Conservation (phyloP, 192 early-diverging fungal genomes). For the Backusella sp. region DNA sequence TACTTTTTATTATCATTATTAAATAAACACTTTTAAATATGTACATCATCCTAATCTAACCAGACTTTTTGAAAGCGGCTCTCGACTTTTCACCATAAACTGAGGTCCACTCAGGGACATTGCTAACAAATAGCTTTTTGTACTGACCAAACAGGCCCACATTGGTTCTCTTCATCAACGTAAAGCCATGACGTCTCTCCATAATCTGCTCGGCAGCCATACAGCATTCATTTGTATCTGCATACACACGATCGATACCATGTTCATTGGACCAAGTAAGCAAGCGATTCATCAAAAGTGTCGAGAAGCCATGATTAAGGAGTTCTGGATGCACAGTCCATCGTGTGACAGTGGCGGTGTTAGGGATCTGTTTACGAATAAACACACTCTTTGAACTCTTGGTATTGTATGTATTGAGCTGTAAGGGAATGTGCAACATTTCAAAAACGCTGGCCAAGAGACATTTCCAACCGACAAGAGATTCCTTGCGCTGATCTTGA, state of each 20-base stretch:
- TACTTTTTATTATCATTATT: background rate
- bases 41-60: background rate
- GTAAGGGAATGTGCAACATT: background rate
- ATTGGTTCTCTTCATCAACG: background rate
- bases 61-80: constrained; percentile 11
- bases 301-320: constrained; percentile 29
- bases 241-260: constrained; percentile 24
- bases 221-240: constrained; percentile 23
- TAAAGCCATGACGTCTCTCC: constrained; percentile 16
- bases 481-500: constrained; percentile 4
- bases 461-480: constrained; percentile 10
- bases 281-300: constrained; percentile 26
- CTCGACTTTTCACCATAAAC: constrained; percentile 17
- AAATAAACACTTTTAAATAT: background rate
- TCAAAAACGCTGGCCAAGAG: constrained; percentile 6
- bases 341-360: constrained; percentile 27
- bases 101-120: constrained; percentile 25
- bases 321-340: constrained; percentile 28
- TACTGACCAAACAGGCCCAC: constrained; percentile 15
- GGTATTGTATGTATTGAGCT: background rate
- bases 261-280: constrained; percentile 29
- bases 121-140: background rate
- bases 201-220: constrained; percentile 11
- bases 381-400: background rate
- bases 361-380: constrained; percentile 12